phyloP scores from a whole-genome alignment of 345 rosid genomes.

The Psidium friedrichsthalianum region DNA sequence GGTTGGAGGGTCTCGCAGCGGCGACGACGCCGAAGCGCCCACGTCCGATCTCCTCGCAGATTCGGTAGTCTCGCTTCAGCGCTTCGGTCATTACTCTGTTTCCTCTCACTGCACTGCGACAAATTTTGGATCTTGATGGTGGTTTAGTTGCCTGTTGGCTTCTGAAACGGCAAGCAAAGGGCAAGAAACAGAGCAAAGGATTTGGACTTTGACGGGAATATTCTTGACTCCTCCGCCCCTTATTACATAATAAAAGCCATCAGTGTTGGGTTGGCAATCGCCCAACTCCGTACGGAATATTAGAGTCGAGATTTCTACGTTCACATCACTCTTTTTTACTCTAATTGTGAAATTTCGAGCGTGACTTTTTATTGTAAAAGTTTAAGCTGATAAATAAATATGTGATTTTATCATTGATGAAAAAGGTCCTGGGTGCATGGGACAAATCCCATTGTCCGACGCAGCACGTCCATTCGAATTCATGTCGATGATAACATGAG shows the following conservation, averaged over 20 bases:
- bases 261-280: neutral
- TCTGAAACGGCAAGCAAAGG: neutral
- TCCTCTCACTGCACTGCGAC: neutral
- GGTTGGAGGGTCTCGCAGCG: constrained; percentile 22
- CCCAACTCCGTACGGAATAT: neutral
- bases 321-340: neutral
- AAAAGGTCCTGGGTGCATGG: neutral
- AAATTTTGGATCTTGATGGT: neutral
- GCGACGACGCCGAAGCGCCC: constrained; percentile 57
- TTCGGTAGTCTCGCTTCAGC: constrained; percentile 27
- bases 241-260: neutral
- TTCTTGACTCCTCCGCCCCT: neutral
- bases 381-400: neutral
- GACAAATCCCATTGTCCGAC: neutral
- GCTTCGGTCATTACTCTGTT: constrained; percentile 31
- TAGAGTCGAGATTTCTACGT: neutral
- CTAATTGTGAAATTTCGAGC: neutral
- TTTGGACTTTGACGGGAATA: neutral
- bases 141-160: neutral
- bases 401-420: neutral
- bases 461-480: too few species aligned
- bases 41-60: constrained; percentile 50
- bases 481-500: too few species aligned
- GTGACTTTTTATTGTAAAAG: too few species aligned
- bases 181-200: too few species aligned